Percentiles rank a stretch among this genome's conserved stretches.
These are phyloP conservation scores for Fusarium sarcochroum DNA, from an alignment of 2,329 filamentous ascomycete species.

Conservation along the genomic window DNA sequence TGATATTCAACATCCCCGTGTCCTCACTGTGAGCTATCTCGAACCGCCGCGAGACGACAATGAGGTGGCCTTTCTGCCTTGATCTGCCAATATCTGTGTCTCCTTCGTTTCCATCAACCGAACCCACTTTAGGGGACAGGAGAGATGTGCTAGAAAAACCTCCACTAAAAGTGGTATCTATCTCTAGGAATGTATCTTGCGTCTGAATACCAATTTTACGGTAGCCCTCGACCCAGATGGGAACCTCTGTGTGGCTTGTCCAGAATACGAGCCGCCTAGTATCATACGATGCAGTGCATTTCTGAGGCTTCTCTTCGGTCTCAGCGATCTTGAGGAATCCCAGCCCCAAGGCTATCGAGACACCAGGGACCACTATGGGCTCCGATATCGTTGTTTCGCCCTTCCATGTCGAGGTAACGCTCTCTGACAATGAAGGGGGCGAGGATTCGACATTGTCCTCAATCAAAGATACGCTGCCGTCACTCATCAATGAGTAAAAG, in stretches of 20 bases:
- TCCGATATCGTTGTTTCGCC: not conserved
- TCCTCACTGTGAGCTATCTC: not conserved
- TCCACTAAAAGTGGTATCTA: not conserved
- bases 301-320: not conserved
- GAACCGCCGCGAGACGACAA: conserved; percentile 1
- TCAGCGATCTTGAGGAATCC: not conserved
- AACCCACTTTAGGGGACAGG: not conserved
- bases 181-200: too few species aligned
- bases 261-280: conserved; percentile 13
- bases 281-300: not conserved
- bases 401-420: not conserved
- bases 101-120: not conserved
- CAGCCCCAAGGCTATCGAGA: not conserved
- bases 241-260: conserved; percentile 1
- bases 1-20: conserved; percentile 5
- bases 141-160: not conserved
- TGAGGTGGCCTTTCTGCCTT: not conserved
- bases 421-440: not conserved
- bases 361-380: not conserved
- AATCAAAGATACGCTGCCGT: not conserved
- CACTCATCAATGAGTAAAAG: conserved; percentile 4
- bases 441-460: not conserved
- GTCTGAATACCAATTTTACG: not conserved
- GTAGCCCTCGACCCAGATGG: not conserved
- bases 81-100: too few species aligned